Evolutionary conservation across 192 early-diverging fungal genomes (phyloP).

Genomic region (Chytriomyces sp.): DNA sequence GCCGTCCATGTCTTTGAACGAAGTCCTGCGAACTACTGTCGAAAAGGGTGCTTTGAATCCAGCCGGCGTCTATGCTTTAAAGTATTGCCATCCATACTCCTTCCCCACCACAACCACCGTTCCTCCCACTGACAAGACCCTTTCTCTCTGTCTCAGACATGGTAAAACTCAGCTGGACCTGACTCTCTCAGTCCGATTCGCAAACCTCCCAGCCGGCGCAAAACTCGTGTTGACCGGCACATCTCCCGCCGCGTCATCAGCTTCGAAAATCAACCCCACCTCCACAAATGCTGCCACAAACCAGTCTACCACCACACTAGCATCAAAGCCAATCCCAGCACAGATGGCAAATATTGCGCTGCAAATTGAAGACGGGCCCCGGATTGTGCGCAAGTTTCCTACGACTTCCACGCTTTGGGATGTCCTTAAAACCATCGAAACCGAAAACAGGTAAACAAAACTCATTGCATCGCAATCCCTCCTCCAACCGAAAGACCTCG

Average conservation of each 20-base stretch:
- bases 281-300: neutral
- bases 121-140: neutral
- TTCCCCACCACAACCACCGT: too few species aligned
- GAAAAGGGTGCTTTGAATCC: slow-evolving; percentile 50
- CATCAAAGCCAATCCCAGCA: too few species aligned
- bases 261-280: too few species aligned
- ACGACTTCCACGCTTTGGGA: slow-evolving; percentile 71
- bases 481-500: too few species aligned
- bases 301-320: slow-evolving; percentile 3
- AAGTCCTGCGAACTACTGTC: slow-evolving; percentile 68
- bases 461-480: too few species aligned
- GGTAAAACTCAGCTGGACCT: slow-evolving; percentile 72
- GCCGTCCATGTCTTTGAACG: slow-evolving; percentile 73
- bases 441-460: slow-evolving; percentile 7
- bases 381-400: slow-evolving; percentile 69
- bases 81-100: too few species aligned
- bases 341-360: slow-evolving; percentile 64
- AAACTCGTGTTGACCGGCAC: slow-evolving; percentile 64
- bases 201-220: slow-evolving; percentile 80
- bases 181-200: slow-evolving; percentile 76
- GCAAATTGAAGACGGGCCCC: slow-evolving; percentile 71
- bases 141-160: slow-evolving; percentile 12
- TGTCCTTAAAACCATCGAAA: slow-evolving; percentile 65
- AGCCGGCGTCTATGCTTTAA: too few species aligned
- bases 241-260: neutral